Percentiles rank a stretch among this genome's conserved stretches.
Evolutionary conservation across 768 basidiomycete genomes (phyloP).

Genomic region (Collybiopsis confluens): DNA sequence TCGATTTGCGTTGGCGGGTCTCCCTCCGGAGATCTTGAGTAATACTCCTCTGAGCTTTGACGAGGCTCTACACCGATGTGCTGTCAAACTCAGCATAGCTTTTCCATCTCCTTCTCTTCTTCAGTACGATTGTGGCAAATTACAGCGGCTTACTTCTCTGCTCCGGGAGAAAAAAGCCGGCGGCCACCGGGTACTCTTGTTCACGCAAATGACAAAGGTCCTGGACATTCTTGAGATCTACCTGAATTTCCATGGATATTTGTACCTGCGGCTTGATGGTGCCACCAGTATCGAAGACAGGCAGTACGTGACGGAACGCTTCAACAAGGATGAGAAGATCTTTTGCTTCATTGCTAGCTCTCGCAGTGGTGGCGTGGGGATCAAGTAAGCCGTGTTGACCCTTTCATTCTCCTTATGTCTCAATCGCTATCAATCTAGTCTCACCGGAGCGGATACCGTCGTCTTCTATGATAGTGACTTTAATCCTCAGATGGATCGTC

Average conservation of each 20-base stretch:
- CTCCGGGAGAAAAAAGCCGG: slow-evolving; percentile 81
- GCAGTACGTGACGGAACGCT: slow-evolving; percentile 85
- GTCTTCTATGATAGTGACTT: slow-evolving; percentile 98
- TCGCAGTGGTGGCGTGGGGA: slow-evolving; percentile 82
- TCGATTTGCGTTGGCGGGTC: slow-evolving; percentile 50
- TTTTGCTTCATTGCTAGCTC: slow-evolving; percentile 90
- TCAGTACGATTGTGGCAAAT: slow-evolving; percentile 95
- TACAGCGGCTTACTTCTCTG: slow-evolving; percentile 77
- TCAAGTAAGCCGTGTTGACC: slow-evolving; percentile 63
- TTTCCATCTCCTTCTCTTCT: slow-evolving; percentile 88
- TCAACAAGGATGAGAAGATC: slow-evolving; percentile 71
- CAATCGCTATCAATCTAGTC: slow-evolving; percentile 32
- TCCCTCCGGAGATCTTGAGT: slow-evolving; percentile 19
- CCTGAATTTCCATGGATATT: slow-evolving; percentile 87
- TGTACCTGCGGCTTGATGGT: slow-evolving; percentile 92
- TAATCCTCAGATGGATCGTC: slow-evolving; percentile 96
- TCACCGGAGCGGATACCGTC: slow-evolving; percentile 91
- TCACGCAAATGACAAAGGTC: slow-evolving; percentile 95
- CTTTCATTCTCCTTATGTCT: slow-evolving; percentile 15
- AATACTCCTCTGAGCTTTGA: slow-evolving; percentile 53
- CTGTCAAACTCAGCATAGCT: slow-evolving; percentile 86
- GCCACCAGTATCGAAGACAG: slow-evolving; percentile 94
- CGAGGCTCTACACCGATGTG: slow-evolving; percentile 60
- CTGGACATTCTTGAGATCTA: slow-evolving; percentile 93
- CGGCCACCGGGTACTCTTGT: slow-evolving; percentile 89